Conservation (phyloP, 192 early-diverging fungal genomes). For the Blastocladiella britannica region DNA sequence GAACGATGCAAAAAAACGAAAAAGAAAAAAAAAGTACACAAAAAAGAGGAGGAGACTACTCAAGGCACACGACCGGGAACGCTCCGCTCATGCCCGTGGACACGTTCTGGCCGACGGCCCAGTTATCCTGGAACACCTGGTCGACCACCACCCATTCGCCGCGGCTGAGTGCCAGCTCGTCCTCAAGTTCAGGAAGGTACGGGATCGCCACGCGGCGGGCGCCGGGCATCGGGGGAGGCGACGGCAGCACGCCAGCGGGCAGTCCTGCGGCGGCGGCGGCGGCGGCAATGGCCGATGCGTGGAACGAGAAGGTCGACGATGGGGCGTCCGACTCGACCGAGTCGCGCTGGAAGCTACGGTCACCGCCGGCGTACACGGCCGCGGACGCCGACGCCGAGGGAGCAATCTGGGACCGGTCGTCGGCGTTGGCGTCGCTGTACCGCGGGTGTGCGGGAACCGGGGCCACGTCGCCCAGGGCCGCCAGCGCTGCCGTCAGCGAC, state of each 20-base stretch:
- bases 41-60: background rate
- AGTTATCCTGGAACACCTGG: conserved; percentile 18
- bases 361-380: background rate
- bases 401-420: too few relatives aligned
- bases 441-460: too few relatives aligned
- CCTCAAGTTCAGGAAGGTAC: conserved; percentile 9
- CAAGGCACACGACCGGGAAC: conserved; percentile 16
- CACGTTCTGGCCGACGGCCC: conserved; percentile 16
- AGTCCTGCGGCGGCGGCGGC: background rate
- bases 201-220: background rate
- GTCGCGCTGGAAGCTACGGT: background rate
- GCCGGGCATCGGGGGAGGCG: background rate
- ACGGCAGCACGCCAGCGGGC: background rate
- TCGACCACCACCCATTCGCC: conserved; percentile 12
- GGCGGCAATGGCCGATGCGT: too few relatives aligned
- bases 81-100: conserved; percentile 12
- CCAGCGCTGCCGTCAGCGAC: background rate
- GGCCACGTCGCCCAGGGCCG: background rate
- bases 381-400: background rate
- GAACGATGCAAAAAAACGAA: background rate
- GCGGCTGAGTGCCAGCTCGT: conserved; percentile 8
- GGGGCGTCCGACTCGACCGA: background rate
- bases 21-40: background rate
- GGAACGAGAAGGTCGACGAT: background rate
- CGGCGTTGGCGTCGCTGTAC: too few relatives aligned